Conservation (phyloP, 495 filamentous ascomycete genomes). For the Penicillium manginii region DNA sequence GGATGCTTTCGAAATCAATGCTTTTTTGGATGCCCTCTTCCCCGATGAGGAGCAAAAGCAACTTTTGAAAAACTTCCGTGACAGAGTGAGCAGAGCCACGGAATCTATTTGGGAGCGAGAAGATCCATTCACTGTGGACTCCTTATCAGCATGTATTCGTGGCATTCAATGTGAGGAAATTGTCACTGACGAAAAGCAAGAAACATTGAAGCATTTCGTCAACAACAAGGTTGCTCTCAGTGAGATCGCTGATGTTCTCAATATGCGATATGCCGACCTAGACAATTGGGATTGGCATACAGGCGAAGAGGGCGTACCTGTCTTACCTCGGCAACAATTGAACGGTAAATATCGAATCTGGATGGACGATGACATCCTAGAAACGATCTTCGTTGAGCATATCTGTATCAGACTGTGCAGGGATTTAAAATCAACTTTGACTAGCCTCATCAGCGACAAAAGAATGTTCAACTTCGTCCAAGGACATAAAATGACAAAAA, state of each 20-base stretch:
- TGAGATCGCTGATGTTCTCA: conserved; percentile 63
- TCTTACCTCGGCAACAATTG: conserved; percentile 55
- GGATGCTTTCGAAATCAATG: neutral
- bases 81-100: neutral
- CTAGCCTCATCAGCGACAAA: conserved; percentile 38
- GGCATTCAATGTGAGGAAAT: conserved; percentile 57
- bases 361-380: conserved; percentile 64
- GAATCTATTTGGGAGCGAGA: conserved; percentile 22
- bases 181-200: conserved; percentile 57
- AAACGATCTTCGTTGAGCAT: conserved; percentile 64
- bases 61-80: neutral
- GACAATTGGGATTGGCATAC: conserved; percentile 58
- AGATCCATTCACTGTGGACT: conserved; percentile 39
- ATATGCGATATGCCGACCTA: conserved; percentile 59
- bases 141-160: conserved; percentile 46
- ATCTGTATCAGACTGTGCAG: conserved; percentile 59
- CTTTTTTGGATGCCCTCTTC: neutral
- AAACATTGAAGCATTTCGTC: conserved; percentile 54
- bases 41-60: neutral
- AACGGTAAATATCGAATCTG: conserved; percentile 58
- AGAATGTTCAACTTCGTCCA: conserved; percentile 48
- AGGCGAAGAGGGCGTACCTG: conserved; percentile 46
- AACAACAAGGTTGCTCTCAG: conserved; percentile 50
- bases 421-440: conserved; percentile 51
- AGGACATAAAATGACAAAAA: conserved; percentile 18